A percentile compares a stretch with the other conserved stretches of the same genome.
These are phyloP conservation scores for Taphrina confusa DNA, from an alignment of 1,139 yeast genomes.

Conservation along the genomic window DNA sequence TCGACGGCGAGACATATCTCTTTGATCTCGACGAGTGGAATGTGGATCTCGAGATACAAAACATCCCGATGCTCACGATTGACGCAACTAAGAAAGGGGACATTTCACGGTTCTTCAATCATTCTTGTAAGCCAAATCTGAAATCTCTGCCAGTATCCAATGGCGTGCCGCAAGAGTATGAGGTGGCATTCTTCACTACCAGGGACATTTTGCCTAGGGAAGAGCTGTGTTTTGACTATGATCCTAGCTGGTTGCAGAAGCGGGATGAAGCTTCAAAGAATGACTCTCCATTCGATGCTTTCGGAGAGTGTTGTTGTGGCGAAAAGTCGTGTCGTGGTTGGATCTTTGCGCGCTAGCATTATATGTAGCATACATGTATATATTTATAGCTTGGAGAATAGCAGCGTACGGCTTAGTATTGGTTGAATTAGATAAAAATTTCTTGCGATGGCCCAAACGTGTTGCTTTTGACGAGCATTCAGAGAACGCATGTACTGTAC, in stretches of 20 bases:
- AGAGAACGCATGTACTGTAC: no score
- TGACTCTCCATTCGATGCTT: neutral
- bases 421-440: no score
- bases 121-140: conserved; percentile 36
- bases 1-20: conserved; percentile 34
- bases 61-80: conserved; percentile 31
- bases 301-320: conserved; percentile 18
- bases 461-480: no score
- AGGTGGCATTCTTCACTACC: conserved; percentile 36
- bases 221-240: conserved; percentile 37
- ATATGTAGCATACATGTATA: no score
- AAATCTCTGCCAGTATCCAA: conserved; percentile 16
- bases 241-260: neutral
- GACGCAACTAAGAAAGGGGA: conserved; percentile 39
- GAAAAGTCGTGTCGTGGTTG: conserved; percentile 21
- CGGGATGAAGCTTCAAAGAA: neutral
- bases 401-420: no score
- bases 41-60: neutral
- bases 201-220: conserved; percentile 35
- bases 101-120: conserved; percentile 39
- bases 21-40: conserved; percentile 36
- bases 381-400: no score
- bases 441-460: no score
- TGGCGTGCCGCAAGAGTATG: conserved; percentile 24
- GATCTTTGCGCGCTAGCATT: conserved; percentile 8